A percentile compares a stretch with the other conserved stretches of the same genome.
These are phyloP conservation scores for Porphyra umbilicalis DNA, from an alignment of 31 red algal species.

Conservation along the genomic window DNA sequence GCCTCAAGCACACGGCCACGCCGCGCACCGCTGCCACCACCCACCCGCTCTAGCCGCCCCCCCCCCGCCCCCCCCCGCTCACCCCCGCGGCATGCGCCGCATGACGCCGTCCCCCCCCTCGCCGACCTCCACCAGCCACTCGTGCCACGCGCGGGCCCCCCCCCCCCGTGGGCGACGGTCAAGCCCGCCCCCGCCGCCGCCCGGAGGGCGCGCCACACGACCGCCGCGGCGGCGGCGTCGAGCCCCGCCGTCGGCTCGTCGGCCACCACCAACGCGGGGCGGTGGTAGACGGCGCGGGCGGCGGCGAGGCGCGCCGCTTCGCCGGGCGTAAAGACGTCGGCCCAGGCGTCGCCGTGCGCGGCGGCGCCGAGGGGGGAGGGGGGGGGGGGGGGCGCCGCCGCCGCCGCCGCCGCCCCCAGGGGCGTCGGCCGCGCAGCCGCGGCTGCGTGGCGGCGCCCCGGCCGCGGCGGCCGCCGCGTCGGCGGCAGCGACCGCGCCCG, in stretches of 20 bases:
- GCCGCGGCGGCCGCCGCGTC: background rate
- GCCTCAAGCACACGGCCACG: too few relatives aligned
- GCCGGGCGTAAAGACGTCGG: slow-evolving; percentile 65
- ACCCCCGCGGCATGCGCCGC: background rate
- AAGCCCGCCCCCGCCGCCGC: slow-evolving; percentile 21
- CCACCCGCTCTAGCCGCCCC: too few relatives aligned
- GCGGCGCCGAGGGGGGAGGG: background rate
- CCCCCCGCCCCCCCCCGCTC: background rate
- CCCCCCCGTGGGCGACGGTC: slow-evolving; percentile 31
- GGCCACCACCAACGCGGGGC: slow-evolving; percentile 62
- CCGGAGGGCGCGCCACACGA: slow-evolving; percentile 23
- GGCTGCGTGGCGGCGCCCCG: background rate
- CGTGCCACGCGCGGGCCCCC: background rate
- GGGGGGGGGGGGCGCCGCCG: background rate
- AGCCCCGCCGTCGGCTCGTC: slow-evolving; percentile 89
- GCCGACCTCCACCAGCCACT: slow-evolving; percentile 1
- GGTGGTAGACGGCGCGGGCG: slow-evolving; percentile 65
- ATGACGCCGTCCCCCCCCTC: background rate
- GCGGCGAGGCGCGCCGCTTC: slow-evolving; percentile 70
- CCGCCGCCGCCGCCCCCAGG: slow-evolving; percentile 8
- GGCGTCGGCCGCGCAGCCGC: slow-evolving; percentile 11
- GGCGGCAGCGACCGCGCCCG: background rate
- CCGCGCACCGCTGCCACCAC: background rate
- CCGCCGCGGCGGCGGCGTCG: slow-evolving; percentile 18
- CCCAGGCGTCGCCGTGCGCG: slow-evolving; percentile 35